phyloP scores from a whole-genome alignment of 2,329 filamentous ascomycete species.

The Thielaviopsis ethacetica region DNA sequence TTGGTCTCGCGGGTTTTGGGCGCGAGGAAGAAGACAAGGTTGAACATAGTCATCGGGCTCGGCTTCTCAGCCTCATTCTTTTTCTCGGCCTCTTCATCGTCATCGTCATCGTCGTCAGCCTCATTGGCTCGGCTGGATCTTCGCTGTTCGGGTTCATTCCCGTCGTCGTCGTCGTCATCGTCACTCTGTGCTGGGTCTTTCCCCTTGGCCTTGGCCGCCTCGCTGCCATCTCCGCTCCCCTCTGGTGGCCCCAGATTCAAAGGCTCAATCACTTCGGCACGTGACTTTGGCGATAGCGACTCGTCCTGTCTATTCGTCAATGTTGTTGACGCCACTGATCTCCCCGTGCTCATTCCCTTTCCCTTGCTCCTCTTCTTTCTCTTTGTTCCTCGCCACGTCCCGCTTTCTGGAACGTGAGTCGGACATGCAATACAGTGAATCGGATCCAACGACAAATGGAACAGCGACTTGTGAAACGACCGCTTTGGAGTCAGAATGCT shows the following conservation, averaged over 20 bases:
- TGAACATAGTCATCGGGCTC: conserved; percentile 87
- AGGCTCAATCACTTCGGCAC: not conserved
- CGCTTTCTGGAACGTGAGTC: conserved; percentile 64
- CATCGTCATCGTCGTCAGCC: conserved; percentile 13
- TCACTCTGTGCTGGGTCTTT: conserved; percentile 13
- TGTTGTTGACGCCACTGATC: conserved; percentile 18
- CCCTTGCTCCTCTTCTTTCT: conserved; percentile 27
- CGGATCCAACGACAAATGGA: conserved; percentile 68
- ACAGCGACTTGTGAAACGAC: conserved; percentile 64
- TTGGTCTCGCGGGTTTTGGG: conserved; percentile 65
- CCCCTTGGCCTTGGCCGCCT: conserved; percentile 16
- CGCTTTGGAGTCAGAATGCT: conserved; percentile 62
- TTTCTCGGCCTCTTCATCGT: conserved; percentile 30
- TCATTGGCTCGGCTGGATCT: not conserved
- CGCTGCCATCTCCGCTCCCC: conserved; percentile 11
- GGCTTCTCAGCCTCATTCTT: conserved; percentile 25
- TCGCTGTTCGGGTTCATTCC: conserved; percentile 20
- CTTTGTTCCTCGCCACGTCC: conserved; percentile 52
- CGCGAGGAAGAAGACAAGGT: conserved; percentile 81
- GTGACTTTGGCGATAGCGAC: conserved; percentile 7
- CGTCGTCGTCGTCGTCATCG: conserved; percentile 19
- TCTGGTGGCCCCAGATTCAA: conserved; percentile 7
- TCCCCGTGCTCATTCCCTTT: conserved; percentile 14
- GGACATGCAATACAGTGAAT: conserved; percentile 70
- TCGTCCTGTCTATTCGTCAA: conserved; percentile 13